These are phyloP conservation scores for Aspergillus ochraceoroseus DNA, from an alignment of 2,329 filamentous ascomycete genomes.

Conservation along the genomic window DNA sequence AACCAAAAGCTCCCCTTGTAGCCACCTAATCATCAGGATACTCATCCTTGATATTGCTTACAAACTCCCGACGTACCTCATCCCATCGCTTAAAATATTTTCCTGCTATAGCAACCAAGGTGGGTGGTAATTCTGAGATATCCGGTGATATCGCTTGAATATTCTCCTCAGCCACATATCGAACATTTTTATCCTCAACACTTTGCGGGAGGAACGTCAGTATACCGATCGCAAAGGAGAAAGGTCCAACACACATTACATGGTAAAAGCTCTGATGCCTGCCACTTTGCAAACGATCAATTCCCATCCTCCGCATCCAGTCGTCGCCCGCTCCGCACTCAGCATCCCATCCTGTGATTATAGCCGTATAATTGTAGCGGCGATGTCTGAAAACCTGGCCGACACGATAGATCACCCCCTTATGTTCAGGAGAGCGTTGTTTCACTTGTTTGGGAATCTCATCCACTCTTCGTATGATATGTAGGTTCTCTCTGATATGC, in stretches of 20 bases:
- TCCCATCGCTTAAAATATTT: slow-evolving; percentile 89
- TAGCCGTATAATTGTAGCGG: slow-evolving; percentile 71
- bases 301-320: slow-evolving; percentile 60
- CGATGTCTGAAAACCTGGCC: slow-evolving; percentile 82
- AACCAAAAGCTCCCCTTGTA: no score
- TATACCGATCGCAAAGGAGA: background rate
- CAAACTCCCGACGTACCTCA: slow-evolving; percentile 58
- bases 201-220: slow-evolving; percentile 40
- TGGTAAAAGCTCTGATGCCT: slow-evolving; percentile 74
- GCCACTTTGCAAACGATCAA: slow-evolving; percentile 57
- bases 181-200: slow-evolving; percentile 61
- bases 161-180: slow-evolving; percentile 78
- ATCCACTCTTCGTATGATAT: slow-evolving; percentile 54
- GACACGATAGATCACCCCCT: slow-evolving; percentile 60
- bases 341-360: slow-evolving; percentile 82
- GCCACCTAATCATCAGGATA: slow-evolving; percentile 71
- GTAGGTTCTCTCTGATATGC: slow-evolving; percentile 52
- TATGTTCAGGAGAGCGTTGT: slow-evolving; percentile 31
- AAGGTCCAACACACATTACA: slow-evolving; percentile 63
- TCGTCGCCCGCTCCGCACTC: slow-evolving; percentile 55
- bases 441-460: slow-evolving; percentile 50
- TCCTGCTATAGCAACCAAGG: slow-evolving; percentile 65
- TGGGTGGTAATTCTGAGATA: slow-evolving; percentile 48
- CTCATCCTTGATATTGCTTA: slow-evolving; percentile 76
- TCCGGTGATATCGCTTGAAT: slow-evolving; percentile 57